These are phyloP conservation scores for Clonostachys solani DNA, from an alignment of 2,329 filamentous ascomycete species.

Conservation along the genomic window DNA sequence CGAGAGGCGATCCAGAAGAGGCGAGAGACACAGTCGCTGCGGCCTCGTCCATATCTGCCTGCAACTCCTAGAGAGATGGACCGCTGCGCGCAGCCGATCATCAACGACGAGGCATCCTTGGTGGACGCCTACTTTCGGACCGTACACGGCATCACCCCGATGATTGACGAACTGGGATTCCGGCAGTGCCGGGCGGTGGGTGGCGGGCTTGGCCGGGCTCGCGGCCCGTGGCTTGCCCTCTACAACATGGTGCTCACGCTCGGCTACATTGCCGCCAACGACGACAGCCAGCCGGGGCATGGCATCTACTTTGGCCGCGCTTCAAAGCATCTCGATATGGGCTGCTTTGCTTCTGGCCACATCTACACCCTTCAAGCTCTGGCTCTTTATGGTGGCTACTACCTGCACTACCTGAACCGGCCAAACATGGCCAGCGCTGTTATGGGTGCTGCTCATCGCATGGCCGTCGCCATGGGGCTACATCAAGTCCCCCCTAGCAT, in stretches of 20 bases:
- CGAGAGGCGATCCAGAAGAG: neutral
- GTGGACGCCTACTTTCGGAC: constrained; percentile 1
- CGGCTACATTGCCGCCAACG: neutral
- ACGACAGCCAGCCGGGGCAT: constrained; percentile 1
- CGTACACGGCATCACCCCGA: neutral
- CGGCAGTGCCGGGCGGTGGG: neutral
- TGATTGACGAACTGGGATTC: constrained; percentile 1
- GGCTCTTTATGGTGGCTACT: constrained; percentile 69
- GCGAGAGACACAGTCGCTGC: too few species aligned
- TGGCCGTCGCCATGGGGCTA: constrained; percentile 67
- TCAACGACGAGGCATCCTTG: neutral
- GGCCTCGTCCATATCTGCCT: too few species aligned
- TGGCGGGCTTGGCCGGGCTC: neutral
- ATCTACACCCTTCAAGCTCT: constrained; percentile 69
- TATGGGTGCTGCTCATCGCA: constrained; percentile 65
- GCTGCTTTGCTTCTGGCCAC: constrained; percentile 3
- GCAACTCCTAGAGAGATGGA: too few species aligned
- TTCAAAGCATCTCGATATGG: neutral
- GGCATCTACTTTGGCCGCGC: neutral
- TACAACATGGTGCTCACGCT: constrained; percentile 2
- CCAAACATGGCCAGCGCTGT: constrained; percentile 74
- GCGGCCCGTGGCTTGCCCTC: constrained; percentile 1
- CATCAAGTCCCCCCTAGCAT: constrained; percentile 33
- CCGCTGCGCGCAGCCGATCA: neutral
- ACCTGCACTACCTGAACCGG: constrained; percentile 71